phyloP scores from a whole-genome alignment of 331 rosid species.

The Phaseolus coccineus region DNA sequence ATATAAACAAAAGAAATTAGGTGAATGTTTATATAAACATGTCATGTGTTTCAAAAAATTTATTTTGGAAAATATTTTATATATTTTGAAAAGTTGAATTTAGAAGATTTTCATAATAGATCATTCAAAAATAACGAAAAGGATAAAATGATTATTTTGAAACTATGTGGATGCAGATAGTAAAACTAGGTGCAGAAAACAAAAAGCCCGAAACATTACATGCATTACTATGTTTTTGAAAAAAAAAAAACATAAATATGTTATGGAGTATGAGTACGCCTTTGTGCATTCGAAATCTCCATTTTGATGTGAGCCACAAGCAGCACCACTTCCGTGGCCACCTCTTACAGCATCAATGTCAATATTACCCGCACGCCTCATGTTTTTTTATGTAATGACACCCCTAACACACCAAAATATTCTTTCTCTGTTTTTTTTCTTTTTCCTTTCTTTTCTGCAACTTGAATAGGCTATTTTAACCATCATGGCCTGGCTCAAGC shows the following conservation, averaged over 20 bases:
- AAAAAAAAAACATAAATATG: background rate
- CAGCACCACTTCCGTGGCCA: constrained; percentile 35
- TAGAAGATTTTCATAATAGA: too few species aligned
- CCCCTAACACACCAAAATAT: background rate
- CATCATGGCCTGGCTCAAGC: constrained; percentile 56
- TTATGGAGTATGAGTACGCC: background rate
- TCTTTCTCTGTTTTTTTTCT: background rate
- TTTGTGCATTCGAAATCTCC: background rate
- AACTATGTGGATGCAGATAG: too few species aligned
- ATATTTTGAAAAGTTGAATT: too few species aligned
- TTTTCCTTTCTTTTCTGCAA: background rate
- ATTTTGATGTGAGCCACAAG: constrained; percentile 43
- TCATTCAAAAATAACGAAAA: too few species aligned
- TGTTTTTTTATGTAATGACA: background rate
- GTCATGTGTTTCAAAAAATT: too few species aligned
- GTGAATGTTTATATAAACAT: too few species aligned
- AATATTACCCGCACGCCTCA: background rate
- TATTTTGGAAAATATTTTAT: too few species aligned
- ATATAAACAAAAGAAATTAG: too few species aligned
- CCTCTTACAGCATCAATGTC: background rate
- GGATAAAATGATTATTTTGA: too few species aligned
- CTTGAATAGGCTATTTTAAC: background rate
- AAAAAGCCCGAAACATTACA: too few species aligned
- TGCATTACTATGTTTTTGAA: background rate
- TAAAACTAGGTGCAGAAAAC: too few species aligned